phyloP scores from a whole-genome alignment of 495 filamentous ascomycete genomes.

The Lasiosphaeriaceae sp. region DNA sequence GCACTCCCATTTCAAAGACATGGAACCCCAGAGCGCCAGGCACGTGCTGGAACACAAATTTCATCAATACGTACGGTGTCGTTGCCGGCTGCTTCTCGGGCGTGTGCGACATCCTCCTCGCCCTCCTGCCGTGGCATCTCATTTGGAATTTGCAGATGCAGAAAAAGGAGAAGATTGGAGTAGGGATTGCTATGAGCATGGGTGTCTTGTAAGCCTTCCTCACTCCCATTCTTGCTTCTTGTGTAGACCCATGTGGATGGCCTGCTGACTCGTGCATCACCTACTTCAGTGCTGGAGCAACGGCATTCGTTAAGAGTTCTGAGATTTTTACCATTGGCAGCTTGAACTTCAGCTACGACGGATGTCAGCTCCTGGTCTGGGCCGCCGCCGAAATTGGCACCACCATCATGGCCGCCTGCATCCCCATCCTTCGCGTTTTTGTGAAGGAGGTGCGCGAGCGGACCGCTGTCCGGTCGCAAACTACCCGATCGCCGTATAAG shows the following conservation, averaged over 20 bases:
- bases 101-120: conserved; percentile 24
- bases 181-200: conserved; percentile 31
- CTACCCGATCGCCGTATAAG: not conserved
- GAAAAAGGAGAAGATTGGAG: conserved; percentile 27
- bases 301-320: conserved; percentile 22
- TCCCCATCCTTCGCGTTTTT: conserved; percentile 30
- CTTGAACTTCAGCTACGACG: conserved; percentile 22
- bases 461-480: not conserved
- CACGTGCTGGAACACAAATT: conserved; percentile 20
- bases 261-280: not conserved
- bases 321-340: conserved; percentile 11
- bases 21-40: conserved; percentile 14
- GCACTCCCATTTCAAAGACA: conserved; percentile 19
- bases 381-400: conserved; percentile 24
- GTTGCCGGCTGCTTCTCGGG: conserved; percentile 22
- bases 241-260: no score
- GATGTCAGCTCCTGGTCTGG: conserved; percentile 22
- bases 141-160: conserved; percentile 23
- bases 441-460: conserved; percentile 17
- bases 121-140: conserved; percentile 26
- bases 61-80: conserved; percentile 5
- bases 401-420: conserved; percentile 33
- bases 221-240: not conserved
- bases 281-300: conserved; percentile 18
- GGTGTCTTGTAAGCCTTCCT: conserved; percentile 23